Evolutionary conservation across 1,284 basidiomycete species (phyloP).

Genomic region (Fomitopsis schrenkii): DNA sequence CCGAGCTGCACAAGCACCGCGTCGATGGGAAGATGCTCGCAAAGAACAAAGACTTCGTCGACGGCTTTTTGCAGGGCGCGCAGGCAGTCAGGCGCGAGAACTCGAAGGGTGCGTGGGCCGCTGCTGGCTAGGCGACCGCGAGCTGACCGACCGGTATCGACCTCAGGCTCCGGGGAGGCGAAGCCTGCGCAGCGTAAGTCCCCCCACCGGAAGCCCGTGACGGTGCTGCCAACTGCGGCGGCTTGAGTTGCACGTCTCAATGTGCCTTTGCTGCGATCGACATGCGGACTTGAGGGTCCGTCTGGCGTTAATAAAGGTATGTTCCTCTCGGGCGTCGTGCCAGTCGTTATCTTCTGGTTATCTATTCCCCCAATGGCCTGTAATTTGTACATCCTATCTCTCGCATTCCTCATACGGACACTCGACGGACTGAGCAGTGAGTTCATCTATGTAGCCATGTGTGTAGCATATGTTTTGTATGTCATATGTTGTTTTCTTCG

Average conservation of each 20-base stretch:
- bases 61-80: constrained; percentile 52
- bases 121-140: background rate
- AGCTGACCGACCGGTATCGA: background rate
- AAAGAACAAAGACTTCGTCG: constrained; percentile 64
- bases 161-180: background rate
- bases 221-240: background rate
- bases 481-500: too few species aligned
- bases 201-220: constrained; percentile 15
- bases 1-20: constrained; percentile 60
- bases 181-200: constrained; percentile 8
- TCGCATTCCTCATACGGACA: too few species aligned
- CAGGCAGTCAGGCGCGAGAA: constrained; percentile 17
- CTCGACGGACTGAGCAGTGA: too few species aligned
- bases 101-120: background rate
- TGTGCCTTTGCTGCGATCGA: too few species aligned
- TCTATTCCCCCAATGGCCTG: too few species aligned
- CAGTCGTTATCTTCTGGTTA: too few species aligned
- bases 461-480: too few species aligned
- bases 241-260: background rate
- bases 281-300: too few species aligned
- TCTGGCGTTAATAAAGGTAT: too few species aligned
- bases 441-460: too few species aligned
- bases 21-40: constrained; percentile 49
- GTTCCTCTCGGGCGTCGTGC: too few species aligned
- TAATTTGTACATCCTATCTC: too few species aligned